Percentiles rank a stretch among this genome's conserved stretches.
Evolutionary conservation across 2,329 filamentous ascomycete genomes (phyloP).

Genomic region (Elsinoe perseae): DNA sequence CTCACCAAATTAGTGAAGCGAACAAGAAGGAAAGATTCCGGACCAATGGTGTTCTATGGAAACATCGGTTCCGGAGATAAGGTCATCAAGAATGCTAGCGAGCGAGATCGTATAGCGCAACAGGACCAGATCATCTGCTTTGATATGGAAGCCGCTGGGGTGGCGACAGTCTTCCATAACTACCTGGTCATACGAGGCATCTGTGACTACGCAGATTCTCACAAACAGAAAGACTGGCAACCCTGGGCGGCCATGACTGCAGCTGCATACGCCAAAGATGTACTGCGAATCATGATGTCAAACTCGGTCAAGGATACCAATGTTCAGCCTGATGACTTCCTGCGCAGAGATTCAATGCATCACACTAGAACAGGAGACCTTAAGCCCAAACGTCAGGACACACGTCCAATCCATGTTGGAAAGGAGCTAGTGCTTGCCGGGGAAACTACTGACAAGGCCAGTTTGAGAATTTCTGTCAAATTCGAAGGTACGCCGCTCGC

Average conservation of each 20-base stretch:
- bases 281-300: neutral
- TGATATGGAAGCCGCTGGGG: conserved; percentile 20
- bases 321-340: neutral
- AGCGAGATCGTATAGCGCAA: conserved; percentile 1
- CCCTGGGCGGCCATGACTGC: conserved; percentile 22
- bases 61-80: conserved; percentile 34
- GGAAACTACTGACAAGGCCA: too few species aligned
- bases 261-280: conserved; percentile 22
- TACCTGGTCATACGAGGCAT: conserved; percentile 25
- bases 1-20: neutral
- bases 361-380: too few species aligned
- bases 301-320: neutral
- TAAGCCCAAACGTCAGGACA: too few species aligned
- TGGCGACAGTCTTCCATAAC: conserved; percentile 7
- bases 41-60: conserved; percentile 30
- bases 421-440: too few species aligned
- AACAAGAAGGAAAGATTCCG: neutral
- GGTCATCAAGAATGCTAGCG: conserved; percentile 13
- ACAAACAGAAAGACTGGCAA: conserved; percentile 24
- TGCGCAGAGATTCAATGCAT: neutral
- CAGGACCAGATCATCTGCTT: conserved; percentile 18
- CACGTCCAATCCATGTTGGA: too few species aligned
- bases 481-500: neutral
- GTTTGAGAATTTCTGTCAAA: too few species aligned
- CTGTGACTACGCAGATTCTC: conserved; percentile 24